Percentiles rank a stretch among this genome's conserved stretches.
These are phyloP conservation scores for Camellia lanceoleosa DNA, from an alignment of 148 eudicot genomes.

Conservation along the genomic window DNA sequence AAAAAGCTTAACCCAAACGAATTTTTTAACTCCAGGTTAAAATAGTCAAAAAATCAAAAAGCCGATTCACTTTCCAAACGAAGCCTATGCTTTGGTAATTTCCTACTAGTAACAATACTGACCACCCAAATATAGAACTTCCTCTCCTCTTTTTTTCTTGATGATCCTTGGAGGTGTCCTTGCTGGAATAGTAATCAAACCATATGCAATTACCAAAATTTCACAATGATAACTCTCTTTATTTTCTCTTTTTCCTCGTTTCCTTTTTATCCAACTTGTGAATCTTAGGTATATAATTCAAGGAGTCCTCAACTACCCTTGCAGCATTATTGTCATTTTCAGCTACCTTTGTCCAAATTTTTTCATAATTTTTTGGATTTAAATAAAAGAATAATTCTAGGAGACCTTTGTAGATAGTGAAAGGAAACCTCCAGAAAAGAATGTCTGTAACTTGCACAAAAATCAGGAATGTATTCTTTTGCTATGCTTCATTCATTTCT, in stretches of 20 bases:
- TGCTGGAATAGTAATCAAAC: no score
- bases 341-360: background rate
- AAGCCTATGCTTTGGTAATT: no score
- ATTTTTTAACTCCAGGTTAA: no score
- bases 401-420: background rate
- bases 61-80: no score
- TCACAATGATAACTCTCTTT: no score
- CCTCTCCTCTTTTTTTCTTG: background rate
- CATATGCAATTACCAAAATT: no score
- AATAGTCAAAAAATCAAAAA: no score
- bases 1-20: no score
- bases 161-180: background rate
- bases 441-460: background rate
- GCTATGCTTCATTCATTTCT: background rate
- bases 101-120: background rate
- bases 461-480: slow-evolving; percentile 9
- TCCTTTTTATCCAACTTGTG: background rate
- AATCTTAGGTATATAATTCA: slow-evolving; percentile 5
- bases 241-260: no score
- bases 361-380: background rate
- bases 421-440: background rate
- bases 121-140: background rate
- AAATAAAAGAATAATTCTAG: background rate
- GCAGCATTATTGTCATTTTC: slow-evolving; percentile 9
- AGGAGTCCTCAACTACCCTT: background rate